Conservation (phyloP, 148 eudicot species). For the Chenopodium quinoa region DNA sequence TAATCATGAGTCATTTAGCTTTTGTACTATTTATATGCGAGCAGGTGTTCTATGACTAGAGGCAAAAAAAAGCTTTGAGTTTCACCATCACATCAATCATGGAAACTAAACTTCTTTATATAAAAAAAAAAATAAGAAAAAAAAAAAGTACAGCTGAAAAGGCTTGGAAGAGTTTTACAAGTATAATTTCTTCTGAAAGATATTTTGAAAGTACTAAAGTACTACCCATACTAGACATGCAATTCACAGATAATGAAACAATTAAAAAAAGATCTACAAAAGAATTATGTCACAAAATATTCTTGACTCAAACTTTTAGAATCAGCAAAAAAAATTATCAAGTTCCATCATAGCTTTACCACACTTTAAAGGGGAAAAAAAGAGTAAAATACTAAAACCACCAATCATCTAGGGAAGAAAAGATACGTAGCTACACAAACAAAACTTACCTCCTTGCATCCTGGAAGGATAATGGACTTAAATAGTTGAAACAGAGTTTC, state of each 20-base stretch:
- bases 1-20: background rate
- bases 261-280: background rate
- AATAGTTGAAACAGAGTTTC: slow-evolving; percentile 83
- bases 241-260: background rate
- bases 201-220: background rate
- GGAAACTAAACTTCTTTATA: background rate
- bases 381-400: background rate
- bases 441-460: slow-evolving; percentile 65
- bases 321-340: background rate
- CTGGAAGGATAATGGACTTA: slow-evolving; percentile 72
- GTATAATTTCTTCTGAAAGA: background rate
- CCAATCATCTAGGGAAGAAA: background rate
- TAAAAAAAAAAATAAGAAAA: background rate
- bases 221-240: background rate
- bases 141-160: background rate
- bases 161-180: background rate
- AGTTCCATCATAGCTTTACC: background rate
- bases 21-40: background rate
- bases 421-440: background rate
- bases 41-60: background rate
- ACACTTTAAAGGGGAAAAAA: background rate
- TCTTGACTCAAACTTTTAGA: background rate
- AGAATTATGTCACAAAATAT: background rate
- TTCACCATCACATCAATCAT: background rate
- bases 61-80: background rate